Conservation (phyloP, 345 rosid species). For the Cochlearia excelsa region DNA sequence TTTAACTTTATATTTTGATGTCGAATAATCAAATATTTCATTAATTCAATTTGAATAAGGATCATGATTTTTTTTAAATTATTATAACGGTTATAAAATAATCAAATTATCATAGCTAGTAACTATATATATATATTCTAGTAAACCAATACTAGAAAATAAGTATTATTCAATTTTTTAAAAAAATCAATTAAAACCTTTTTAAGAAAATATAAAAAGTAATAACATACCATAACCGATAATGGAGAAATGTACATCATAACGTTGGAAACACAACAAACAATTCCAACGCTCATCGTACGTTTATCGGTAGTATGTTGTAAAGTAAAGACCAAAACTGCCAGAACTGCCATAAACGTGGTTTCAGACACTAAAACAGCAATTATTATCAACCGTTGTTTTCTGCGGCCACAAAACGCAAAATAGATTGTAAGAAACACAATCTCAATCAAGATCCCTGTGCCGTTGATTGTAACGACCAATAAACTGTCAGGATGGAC, state of each 20-base stretch:
- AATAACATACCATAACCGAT: slow-evolving; percentile 60
- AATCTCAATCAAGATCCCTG: slow-evolving; percentile 60
- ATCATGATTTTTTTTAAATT: too few species aligned
- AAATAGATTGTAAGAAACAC: slow-evolving; percentile 48
- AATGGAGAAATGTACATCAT: slow-evolving; percentile 89
- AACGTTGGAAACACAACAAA: slow-evolving; percentile 56
- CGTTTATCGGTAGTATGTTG: slow-evolving; percentile 46
- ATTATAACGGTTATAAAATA: too few species aligned
- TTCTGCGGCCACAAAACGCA: slow-evolving; percentile 39
- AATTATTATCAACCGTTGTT: slow-evolving; percentile 41
- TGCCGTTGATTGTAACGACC: slow-evolving; percentile 69
- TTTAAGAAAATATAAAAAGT: too few species aligned
- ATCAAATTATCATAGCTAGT: too few species aligned
- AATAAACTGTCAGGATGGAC: slow-evolving; percentile 65
- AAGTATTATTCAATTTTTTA: too few species aligned
- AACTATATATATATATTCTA: too few species aligned
- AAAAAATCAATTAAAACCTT: too few species aligned
- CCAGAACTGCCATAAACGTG: slow-evolving; percentile 33
- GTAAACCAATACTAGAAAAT: too few species aligned
- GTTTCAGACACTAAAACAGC: slow-evolving; percentile 37
- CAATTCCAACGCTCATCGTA: slow-evolving; percentile 54
- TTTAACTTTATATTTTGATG: too few species aligned
- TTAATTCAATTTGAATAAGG: too few species aligned
- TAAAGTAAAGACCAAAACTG: slow-evolving; percentile 45
- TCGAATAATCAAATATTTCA: too few species aligned